A percentile compares a stretch with the other conserved stretches of the same genome.
These are phyloP conservation scores for Nelumbo lutea DNA, from an alignment of 164 flowering plant species.

Conservation along the genomic window DNA sequence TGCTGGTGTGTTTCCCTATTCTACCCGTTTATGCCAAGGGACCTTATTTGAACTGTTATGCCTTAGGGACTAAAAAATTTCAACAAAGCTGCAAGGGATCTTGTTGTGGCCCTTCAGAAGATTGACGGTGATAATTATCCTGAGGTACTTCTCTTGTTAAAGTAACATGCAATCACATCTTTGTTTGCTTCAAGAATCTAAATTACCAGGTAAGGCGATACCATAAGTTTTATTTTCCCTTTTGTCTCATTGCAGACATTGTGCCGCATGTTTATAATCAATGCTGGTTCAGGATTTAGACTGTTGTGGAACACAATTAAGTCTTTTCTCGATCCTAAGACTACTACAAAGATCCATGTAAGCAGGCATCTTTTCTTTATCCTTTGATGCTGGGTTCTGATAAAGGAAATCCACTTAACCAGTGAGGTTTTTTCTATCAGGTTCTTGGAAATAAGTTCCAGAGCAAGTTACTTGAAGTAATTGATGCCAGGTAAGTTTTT, in stretches of 20 bases:
- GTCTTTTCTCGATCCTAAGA: constrained; percentile 87
- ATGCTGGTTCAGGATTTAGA: constrained; percentile 91
- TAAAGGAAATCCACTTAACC: constrained; percentile 5
- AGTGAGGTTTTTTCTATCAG: constrained; percentile 27
- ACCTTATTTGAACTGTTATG: constrained; percentile 2
- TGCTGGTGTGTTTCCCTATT: background rate
- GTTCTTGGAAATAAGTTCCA: constrained; percentile 92
- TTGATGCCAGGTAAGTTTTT: constrained; percentile 62
- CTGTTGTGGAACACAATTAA: constrained; percentile 85
- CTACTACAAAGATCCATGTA: constrained; percentile 79
- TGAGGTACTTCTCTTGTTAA: constrained; percentile 48
- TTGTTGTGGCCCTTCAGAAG: constrained; percentile 65
- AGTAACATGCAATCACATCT: background rate
- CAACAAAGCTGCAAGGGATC: constrained; percentile 84
- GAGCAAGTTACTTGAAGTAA: constrained; percentile 84
- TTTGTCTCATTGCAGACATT: constrained; percentile 42
- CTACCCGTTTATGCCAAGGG: background rate
- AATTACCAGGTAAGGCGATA: background rate
- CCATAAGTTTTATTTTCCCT: background rate
- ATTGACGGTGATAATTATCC: constrained; percentile 93
- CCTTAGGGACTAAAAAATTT: constrained; percentile 77
- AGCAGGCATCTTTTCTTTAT: constrained; percentile 12
- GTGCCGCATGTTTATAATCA: constrained; percentile 85
- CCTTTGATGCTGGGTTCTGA: background rate
- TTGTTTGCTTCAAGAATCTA: constrained; percentile 3